A percentile compares a stretch with the other conserved stretches of the same genome.
Conservation (phyloP, 495 filamentous ascomycete genomes). For the Margaritispora aquatica region DNA sequence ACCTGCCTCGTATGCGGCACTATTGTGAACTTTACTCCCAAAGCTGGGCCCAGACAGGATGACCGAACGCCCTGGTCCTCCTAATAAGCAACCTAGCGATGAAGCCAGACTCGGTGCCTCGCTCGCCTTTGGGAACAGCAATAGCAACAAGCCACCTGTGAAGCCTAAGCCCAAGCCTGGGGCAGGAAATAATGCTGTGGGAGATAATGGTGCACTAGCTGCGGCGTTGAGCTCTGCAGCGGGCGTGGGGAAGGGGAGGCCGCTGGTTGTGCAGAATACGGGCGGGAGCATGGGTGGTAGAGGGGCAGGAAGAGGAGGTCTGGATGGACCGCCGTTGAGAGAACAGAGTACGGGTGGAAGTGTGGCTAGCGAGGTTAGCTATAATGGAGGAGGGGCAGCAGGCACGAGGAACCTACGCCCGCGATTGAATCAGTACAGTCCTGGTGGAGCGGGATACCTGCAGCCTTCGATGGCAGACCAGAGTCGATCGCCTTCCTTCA, state of each 20-base stretch:
- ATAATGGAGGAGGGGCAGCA: no score
- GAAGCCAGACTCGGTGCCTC: constrained; percentile 21
- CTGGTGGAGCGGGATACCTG: constrained; percentile 1
- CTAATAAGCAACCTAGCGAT: not conserved
- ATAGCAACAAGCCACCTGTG: constrained; percentile 11
- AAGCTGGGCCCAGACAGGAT: not conserved
- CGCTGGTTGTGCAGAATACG: not conserved
- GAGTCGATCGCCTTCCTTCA: constrained; percentile 41
- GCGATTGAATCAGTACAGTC: constrained; percentile 10
- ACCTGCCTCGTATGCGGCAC: not conserved
- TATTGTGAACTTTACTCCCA: not conserved
- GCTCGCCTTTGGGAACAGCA: constrained; percentile 15
- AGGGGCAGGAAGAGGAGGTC: not conserved
- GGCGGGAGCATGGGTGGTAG: not conserved
- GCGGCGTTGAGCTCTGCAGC: constrained; percentile 9
- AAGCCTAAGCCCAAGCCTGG: constrained; percentile 24
- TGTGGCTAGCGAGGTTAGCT: constrained; percentile 1
- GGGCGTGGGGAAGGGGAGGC: not conserved
- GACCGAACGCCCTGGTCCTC: not conserved
- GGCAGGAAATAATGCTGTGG: constrained; percentile 9
- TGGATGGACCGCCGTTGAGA: not conserved
- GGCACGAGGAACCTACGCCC: constrained; percentile 1
- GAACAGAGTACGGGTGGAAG: constrained; percentile 15
- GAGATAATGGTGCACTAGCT: constrained; percentile 18
- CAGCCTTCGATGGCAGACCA: constrained; percentile 16